Conservation (phyloP, 2,329 filamentous ascomycete genomes). For the Myriosclerotinia curreyana region DNA sequence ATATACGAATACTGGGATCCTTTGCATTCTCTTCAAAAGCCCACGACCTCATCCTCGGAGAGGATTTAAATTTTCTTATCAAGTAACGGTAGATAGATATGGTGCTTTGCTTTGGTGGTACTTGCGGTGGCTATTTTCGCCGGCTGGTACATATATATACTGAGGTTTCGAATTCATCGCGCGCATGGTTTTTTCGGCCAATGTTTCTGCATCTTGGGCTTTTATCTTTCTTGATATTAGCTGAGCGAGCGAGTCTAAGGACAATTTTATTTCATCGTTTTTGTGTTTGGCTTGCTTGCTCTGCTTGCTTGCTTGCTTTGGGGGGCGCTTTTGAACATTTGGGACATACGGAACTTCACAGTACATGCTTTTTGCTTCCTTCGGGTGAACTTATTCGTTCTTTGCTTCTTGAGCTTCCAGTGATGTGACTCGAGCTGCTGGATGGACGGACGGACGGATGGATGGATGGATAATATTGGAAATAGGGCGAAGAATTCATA, state of each 20-base stretch:
- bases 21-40: slow-evolving; percentile 14
- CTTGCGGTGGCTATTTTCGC: background rate
- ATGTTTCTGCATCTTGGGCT: background rate
- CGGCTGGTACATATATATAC: background rate
- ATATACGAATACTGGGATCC: slow-evolving; percentile 60
- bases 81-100: slow-evolving; percentile 13
- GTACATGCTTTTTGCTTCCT: slow-evolving; percentile 6
- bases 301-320: background rate
- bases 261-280: background rate
- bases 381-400: background rate
- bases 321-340: slow-evolving; percentile 1
- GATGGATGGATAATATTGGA: background rate
- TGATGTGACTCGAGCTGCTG: background rate
- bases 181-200: background rate
- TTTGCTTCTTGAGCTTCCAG: background rate
- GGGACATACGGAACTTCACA: slow-evolving; percentile 18
- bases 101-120: slow-evolving; percentile 11
- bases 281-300: background rate
- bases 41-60: slow-evolving; percentile 1
- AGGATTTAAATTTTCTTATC: background rate
- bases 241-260: background rate
- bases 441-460: background rate
- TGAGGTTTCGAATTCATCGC: background rate
- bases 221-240: background rate
- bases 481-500: background rate